Evolutionary conservation across 305 asterid genomes (phyloP).

Genomic region (Rubia peregrina): DNA sequence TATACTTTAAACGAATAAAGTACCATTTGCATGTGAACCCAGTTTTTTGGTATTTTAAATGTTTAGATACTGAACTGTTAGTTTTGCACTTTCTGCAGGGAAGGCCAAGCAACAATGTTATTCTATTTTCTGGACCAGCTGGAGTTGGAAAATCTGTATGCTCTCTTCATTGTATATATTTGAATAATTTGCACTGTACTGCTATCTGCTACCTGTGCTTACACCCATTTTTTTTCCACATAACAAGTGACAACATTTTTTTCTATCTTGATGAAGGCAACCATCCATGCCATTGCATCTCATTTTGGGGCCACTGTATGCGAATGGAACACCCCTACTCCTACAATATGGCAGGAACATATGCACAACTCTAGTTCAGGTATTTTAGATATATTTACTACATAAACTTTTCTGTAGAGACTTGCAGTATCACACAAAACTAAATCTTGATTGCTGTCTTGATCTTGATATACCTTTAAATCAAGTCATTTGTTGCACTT

Average conservation of each 20-base stretch:
- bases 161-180: constrained; percentile 10
- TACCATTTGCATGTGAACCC: constrained; percentile 2
- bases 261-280: constrained; percentile 45
- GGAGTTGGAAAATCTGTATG: constrained; percentile 98
- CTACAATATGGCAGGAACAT: constrained; percentile 90
- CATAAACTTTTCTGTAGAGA: not conserved
- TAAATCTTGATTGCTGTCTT: not conserved
- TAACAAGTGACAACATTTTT: constrained; percentile 14
- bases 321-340: constrained; percentile 92
- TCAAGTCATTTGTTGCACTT: not conserved
- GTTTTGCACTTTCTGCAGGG: constrained; percentile 40
- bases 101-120: constrained; percentile 38
- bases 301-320: constrained; percentile 66
- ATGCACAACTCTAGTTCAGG: constrained; percentile 73
- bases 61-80: constrained; percentile 6
- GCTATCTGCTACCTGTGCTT: not conserved
- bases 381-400: constrained; percentile 15
- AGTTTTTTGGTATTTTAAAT: constrained; percentile 4
- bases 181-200: not conserved
- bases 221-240: not conserved
- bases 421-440: not conserved
- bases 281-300: constrained; percentile 63
- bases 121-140: constrained; percentile 80
- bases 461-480: not conserved
- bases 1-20: not conserved